Conservation (phyloP, 345 rosid species). For the Aurinia saxatilis region DNA sequence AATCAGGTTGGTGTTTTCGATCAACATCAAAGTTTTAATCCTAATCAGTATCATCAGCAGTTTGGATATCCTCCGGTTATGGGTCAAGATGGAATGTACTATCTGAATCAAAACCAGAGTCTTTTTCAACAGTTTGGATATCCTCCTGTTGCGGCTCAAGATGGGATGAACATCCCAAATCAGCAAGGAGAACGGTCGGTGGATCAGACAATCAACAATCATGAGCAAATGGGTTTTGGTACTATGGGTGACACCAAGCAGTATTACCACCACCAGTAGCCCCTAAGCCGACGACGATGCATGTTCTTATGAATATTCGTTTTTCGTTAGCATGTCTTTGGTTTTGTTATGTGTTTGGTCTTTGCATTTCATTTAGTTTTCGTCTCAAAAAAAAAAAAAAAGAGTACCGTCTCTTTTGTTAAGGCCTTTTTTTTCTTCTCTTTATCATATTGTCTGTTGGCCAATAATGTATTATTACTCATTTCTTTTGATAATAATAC, state of each 20-base stretch:
- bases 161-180: not conserved
- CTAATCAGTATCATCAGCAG: not conserved
- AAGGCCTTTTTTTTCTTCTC: too few relatives aligned
- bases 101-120: not conserved
- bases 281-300: not conserved
- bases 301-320: not conserved
- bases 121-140: not conserved
- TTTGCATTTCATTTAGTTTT: not conserved
- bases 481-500: too few relatives aligned
- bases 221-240: not conserved
- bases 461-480: too few relatives aligned
- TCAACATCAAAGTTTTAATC: not conserved
- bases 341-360: constrained; percentile 1
- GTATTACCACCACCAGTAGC: not conserved
- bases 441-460: too few relatives aligned
- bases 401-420: too few relatives aligned
- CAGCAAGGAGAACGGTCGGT: not conserved
- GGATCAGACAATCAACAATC: not conserved
- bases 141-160: not conserved
- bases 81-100: not conserved
- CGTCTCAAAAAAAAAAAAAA: too few relatives aligned
- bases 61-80: not conserved
- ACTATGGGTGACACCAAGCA: not conserved
- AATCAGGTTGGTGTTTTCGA: not conserved
- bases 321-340: not conserved